These are phyloP conservation scores for Amylostereum areolatum DNA, from an alignment of 1,284 basidiomycete genomes.

Conservation along the genomic window DNA sequence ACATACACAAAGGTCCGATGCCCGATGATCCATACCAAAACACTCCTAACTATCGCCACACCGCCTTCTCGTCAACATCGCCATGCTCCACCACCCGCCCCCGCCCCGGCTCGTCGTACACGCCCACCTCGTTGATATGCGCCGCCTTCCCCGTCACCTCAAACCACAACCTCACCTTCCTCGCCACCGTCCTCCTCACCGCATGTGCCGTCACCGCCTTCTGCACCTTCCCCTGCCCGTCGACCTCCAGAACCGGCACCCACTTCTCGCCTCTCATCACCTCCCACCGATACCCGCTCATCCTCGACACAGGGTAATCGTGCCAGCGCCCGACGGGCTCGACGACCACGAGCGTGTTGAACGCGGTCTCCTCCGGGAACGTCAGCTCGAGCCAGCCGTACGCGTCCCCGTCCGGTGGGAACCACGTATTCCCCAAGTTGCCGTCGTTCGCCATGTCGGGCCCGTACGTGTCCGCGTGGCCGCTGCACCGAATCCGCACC, in stretches of 20 bases:
- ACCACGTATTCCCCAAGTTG: slow-evolving; percentile 4
- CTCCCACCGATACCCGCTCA: slow-evolving; percentile 2
- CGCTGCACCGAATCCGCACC: slow-evolving; percentile 2
- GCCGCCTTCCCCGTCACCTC: slow-evolving; percentile 2
- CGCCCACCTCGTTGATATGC: slow-evolving; percentile 4
- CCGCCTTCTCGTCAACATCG: too few relatives aligned
- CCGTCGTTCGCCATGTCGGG: slow-evolving; percentile 9
- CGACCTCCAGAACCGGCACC: neutral
- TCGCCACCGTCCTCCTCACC: slow-evolving; percentile 1
- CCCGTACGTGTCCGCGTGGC: slow-evolving; percentile 3
- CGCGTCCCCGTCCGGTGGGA: slow-evolving; percentile 1
- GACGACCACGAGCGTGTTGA: slow-evolving; percentile 6
- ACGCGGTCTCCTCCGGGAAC: slow-evolving; percentile 2
- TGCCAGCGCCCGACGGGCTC: slow-evolving; percentile 8
- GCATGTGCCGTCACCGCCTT: slow-evolving; percentile 1
- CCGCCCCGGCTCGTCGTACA: slow-evolving; percentile 6
- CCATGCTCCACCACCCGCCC: too few relatives aligned
- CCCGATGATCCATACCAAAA: too few relatives aligned
- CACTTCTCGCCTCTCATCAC: too few relatives aligned
- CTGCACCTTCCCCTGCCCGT: neutral
- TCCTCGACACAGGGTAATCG: slow-evolving; percentile 4
- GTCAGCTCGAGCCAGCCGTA: slow-evolving; percentile 8
- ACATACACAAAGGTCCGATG: too few relatives aligned
- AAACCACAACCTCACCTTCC: slow-evolving; percentile 5
- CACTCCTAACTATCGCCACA: too few relatives aligned